A percentile compares a stretch with the other conserved stretches of the same genome.
Conservation (phyloP, 2,329 filamentous ascomycete genomes). For the Simplicillium aogashimaense region DNA sequence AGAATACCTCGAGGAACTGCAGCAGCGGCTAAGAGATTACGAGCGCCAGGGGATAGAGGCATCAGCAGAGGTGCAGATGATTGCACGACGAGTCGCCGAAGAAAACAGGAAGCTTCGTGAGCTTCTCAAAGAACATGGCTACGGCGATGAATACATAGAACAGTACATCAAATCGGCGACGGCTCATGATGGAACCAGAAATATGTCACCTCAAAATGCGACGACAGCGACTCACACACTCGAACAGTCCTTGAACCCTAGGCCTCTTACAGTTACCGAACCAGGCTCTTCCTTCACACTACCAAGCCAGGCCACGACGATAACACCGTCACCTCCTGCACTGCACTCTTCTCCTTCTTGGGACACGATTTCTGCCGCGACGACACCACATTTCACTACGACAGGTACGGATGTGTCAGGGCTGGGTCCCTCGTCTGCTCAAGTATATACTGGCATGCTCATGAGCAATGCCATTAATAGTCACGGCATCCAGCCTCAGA, state of each 20-base stretch:
- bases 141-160: slow-evolving; percentile 45
- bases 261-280: slow-evolving; percentile 20
- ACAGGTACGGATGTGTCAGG: too few relatives aligned
- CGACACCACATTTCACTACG: not conserved
- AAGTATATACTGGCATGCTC: too few relatives aligned
- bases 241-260: slow-evolving; percentile 12
- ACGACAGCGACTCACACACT: slow-evolving; percentile 7
- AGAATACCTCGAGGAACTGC: slow-evolving; percentile 61
- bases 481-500: too few relatives aligned
- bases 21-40: slow-evolving; percentile 49
- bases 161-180: slow-evolving; percentile 20
- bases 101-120: slow-evolving; percentile 57
- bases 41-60: slow-evolving; percentile 59
- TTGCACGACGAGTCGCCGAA: slow-evolving; percentile 56
- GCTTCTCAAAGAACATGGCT: slow-evolving; percentile 47
- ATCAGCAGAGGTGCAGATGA: slow-evolving; percentile 61
- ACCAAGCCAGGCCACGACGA: slow-evolving; percentile 19
- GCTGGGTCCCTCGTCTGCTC: too few relatives aligned
- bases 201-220: not conserved
- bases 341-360: slow-evolving; percentile 21
- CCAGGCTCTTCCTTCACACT: slow-evolving; percentile 15
- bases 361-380: slow-evolving; percentile 13
- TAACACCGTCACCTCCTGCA: slow-evolving; percentile 19
- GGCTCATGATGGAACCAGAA: not conserved
- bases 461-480: too few relatives aligned